phyloP scores from a whole-genome alignment of 1,284 basidiomycete genomes.

The Marasmius tenuissimus region DNA sequence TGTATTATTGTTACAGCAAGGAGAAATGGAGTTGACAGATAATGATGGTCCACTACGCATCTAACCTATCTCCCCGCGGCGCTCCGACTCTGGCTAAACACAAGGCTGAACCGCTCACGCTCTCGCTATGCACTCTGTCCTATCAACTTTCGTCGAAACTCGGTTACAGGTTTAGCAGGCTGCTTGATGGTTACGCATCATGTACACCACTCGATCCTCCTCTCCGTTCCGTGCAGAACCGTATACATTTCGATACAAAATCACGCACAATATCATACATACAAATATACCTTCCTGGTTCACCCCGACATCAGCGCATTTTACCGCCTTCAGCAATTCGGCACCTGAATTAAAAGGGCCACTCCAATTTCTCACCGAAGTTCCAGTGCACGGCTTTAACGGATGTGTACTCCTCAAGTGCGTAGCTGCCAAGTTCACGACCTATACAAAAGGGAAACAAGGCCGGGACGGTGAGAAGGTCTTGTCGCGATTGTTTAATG shows the following conservation, averaged over 20 bases:
- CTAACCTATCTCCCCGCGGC: too few species aligned
- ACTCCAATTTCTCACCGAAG: constrained; percentile 76
- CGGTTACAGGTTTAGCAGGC: neutral
- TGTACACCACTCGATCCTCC: neutral
- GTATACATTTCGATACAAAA: neutral
- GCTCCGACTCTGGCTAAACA: too few species aligned
- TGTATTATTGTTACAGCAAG: too few species aligned
- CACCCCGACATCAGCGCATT: neutral
- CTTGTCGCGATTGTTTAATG: neutral
- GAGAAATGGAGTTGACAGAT: too few species aligned
- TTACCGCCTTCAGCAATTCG: neutral
- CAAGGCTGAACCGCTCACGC: too few species aligned
- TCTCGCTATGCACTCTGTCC: too few species aligned
- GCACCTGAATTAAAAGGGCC: constrained; percentile 59
- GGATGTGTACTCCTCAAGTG: constrained; percentile 81
- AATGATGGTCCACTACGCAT: too few species aligned
- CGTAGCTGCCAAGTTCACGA: constrained; percentile 87
- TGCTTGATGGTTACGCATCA: neutral
- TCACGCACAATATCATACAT: neutral
- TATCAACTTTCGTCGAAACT: too few species aligned
- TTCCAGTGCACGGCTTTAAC: constrained; percentile 89
- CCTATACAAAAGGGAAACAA: constrained; percentile 38
- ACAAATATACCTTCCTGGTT: neutral
- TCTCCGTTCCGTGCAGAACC: neutral
- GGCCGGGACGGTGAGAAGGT: neutral